Conservation (phyloP, 257 asterid species). For the Solanum habrochaites region DNA sequence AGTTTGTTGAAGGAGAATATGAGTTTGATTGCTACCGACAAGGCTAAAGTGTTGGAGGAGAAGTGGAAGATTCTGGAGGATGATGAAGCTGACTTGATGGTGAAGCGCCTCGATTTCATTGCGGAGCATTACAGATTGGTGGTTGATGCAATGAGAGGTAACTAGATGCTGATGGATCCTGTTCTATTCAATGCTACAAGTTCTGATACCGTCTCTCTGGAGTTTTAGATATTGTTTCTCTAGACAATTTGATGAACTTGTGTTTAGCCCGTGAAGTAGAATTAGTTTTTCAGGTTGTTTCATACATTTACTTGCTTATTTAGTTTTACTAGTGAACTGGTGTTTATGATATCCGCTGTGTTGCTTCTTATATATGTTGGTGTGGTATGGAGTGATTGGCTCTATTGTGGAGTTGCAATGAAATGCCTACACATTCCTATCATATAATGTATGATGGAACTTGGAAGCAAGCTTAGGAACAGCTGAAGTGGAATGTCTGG, state of each 20-base stretch:
- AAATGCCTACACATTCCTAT: background rate
- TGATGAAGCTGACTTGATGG: constrained; percentile 24
- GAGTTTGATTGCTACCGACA: constrained; percentile 20
- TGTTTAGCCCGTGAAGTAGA: background rate
- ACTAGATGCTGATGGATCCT: background rate
- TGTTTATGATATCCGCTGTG: background rate
- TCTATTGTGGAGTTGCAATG: background rate
- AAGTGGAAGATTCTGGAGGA: constrained; percentile 43
- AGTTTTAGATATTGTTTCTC: background rate
- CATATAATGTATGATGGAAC: background rate
- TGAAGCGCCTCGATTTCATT: constrained; percentile 27
- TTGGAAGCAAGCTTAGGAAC: background rate
- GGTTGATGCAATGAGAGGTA: constrained; percentile 9
- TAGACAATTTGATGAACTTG: background rate
- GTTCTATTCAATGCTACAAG: background rate
- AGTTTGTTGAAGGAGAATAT: constrained; percentile 17
- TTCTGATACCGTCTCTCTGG: background rate
- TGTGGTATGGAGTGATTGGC: background rate
- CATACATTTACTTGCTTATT: background rate
- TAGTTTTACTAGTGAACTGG: background rate
- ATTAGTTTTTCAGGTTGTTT: background rate
- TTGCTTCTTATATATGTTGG: background rate
- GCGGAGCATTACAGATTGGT: constrained; percentile 23
- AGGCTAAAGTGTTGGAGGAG: constrained; percentile 42
- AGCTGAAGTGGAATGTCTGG: background rate